Percentiles rank a stretch among this genome's conserved stretches.
Conservation (phyloP, 441 rosid genomes). For the Capsella rubella region DNA sequence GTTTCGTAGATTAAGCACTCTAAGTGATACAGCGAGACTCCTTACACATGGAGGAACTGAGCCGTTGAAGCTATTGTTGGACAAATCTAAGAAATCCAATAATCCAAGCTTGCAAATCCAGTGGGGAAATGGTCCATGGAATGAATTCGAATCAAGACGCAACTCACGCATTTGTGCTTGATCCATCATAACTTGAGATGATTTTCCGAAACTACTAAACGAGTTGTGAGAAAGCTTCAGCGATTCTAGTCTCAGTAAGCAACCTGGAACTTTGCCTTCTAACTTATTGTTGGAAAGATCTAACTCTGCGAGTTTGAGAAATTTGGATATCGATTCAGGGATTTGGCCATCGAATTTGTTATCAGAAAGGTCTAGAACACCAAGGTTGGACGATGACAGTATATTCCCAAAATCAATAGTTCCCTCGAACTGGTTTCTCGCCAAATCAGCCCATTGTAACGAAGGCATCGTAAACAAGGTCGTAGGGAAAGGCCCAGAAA, state of each 20-base stretch:
- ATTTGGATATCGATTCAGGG: not conserved
- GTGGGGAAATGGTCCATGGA: not conserved
- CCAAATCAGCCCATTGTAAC: fast-evolving
- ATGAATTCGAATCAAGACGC: not conserved
- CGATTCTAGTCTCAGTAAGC: not conserved
- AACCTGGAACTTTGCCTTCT: not conserved
- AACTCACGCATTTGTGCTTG: not conserved
- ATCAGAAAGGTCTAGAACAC: not conserved
- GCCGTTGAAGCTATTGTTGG: not conserved
- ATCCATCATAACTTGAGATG: not conserved
- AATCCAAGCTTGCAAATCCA: not conserved
- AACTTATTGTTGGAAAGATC: not conserved
- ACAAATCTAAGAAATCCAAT: not conserved
- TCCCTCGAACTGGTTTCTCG: not conserved
- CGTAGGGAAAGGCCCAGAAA: not conserved
- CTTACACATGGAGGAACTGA: not conserved
- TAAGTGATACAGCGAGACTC: not conserved
- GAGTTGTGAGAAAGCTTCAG: not conserved
- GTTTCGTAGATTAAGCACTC: not conserved
- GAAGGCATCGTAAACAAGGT: not conserved
- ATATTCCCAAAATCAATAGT: not conserved
- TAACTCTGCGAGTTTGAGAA: not conserved
- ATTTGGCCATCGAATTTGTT: not conserved
- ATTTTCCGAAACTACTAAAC: not conserved
- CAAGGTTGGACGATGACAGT: not conserved